Percentiles rank a stretch among this genome's conserved stretches.
phyloP scores from a whole-genome alignment of 164 flowering plant species.

The Chimonanthus praecox region DNA sequence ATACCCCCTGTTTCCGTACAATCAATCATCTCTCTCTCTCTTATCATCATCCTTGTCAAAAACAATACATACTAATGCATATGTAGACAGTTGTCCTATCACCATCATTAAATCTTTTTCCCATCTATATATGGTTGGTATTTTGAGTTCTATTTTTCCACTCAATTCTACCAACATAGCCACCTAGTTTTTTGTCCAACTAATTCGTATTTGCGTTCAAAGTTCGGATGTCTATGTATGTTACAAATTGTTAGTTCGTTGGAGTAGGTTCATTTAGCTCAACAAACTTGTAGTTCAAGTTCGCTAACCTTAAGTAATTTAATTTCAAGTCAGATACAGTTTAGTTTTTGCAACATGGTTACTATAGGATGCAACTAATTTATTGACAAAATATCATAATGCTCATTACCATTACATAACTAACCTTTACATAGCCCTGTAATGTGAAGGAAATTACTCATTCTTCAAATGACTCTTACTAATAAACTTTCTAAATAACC shows the following conservation, averaged over 20 bases:
- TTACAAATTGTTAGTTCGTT: background rate
- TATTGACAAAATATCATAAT: background rate
- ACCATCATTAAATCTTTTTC: no score
- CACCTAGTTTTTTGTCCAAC: background rate
- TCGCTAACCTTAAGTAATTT: background rate
- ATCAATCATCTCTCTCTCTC: no score
- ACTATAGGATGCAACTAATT: background rate
- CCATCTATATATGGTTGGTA: no score
- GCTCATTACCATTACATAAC: background rate
- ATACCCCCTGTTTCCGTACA: no score
- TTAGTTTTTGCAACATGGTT: background rate
- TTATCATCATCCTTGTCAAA: no score
- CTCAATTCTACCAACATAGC: background rate
- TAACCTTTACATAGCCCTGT: no score
- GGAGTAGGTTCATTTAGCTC: background rate
- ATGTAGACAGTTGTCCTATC: no score
- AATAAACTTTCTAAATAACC: no score
- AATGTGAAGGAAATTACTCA: no score
- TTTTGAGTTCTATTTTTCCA: no score
- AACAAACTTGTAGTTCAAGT: background rate
- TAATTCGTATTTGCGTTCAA: background rate
- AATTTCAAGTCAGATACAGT: background rate
- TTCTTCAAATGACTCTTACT: no score
- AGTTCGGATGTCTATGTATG: background rate
- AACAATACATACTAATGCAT: no score